These are phyloP conservation scores for Sporothrix globosa DNA, from an alignment of 2,329 filamentous ascomycete genomes.

Conservation along the genomic window DNA sequence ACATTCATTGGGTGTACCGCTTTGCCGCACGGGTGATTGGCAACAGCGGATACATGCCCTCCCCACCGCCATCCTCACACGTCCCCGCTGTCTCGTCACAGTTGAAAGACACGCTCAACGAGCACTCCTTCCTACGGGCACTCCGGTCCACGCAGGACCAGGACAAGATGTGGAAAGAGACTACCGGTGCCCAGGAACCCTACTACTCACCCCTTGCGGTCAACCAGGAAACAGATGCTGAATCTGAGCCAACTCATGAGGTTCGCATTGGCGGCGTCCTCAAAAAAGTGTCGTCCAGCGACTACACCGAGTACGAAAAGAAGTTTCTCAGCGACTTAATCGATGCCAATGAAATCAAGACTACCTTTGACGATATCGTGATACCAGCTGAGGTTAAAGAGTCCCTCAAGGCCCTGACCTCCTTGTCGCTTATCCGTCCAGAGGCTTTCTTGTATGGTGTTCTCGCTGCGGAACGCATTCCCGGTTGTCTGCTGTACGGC, in stretches of 20 bases:
- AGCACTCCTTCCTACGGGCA: constrained; percentile 37
- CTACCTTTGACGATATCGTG: constrained; percentile 86
- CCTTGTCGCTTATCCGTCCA: constrained; percentile 80
- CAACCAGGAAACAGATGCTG: neutral
- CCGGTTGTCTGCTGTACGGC: constrained; percentile 84
- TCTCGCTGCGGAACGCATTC: constrained; percentile 85
- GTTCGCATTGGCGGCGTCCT: constrained; percentile 27
- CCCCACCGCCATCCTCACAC: neutral
- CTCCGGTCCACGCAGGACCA: constrained; percentile 39
- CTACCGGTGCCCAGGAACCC: constrained; percentile 37
- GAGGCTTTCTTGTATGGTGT: constrained; percentile 98
- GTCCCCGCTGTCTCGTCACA: neutral
- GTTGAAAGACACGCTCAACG: constrained; percentile 31
- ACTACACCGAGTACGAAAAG: constrained; percentile 74
- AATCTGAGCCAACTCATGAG: neutral
- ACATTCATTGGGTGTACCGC: constrained; percentile 44
- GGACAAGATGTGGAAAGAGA: constrained; percentile 39
- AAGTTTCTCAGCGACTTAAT: constrained; percentile 80
- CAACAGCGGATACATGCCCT: constrained; percentile 27
- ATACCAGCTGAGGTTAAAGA: constrained; percentile 81
- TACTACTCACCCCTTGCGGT: constrained; percentile 40
- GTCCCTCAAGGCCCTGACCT: constrained; percentile 84
- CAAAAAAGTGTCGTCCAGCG: constrained; percentile 25
- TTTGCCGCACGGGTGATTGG: constrained; percentile 41
- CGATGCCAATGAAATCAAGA: constrained; percentile 77